Conservation (phyloP, 352 stramenopile species). For the Globisporangium parvum region DNA sequence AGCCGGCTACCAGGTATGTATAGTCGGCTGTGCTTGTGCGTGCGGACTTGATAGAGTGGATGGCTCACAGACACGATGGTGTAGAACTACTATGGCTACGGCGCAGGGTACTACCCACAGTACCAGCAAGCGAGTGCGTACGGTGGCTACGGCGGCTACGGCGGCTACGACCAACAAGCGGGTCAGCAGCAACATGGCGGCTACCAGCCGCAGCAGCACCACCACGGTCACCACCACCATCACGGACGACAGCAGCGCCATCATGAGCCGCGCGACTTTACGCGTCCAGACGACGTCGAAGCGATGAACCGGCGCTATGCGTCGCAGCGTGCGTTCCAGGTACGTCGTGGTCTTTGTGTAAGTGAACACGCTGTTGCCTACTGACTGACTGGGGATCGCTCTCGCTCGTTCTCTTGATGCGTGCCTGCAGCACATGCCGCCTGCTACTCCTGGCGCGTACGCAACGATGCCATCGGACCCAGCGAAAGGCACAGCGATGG, state of each 20-base stretch:
- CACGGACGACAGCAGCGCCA: constrained; percentile 23
- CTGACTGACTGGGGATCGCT: too few relatives aligned
- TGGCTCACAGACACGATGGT: neutral
- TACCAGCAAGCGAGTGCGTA: constrained; percentile 35
- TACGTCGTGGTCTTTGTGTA: constrained; percentile 13
- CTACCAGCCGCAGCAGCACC: constrained; percentile 31
- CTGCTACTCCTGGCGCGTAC: constrained; percentile 52
- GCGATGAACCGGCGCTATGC: constrained; percentile 76
- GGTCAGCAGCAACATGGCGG: constrained; percentile 31
- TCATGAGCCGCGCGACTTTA: constrained; percentile 65
- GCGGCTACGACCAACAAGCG: constrained; percentile 38
- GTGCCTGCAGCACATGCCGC: constrained; percentile 56
- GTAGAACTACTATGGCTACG: constrained; percentile 61
- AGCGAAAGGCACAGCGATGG: constrained; percentile 70
- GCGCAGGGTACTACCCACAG: constrained; percentile 49
- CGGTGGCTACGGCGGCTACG: constrained; percentile 39
- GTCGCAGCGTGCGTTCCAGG: constrained; percentile 74
- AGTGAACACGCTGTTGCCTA: constrained; percentile 4
- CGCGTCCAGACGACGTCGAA: constrained; percentile 62
- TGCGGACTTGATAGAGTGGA: neutral
- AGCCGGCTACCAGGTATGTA: constrained; percentile 21
- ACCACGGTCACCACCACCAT: constrained; percentile 23
- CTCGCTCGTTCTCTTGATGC: neutral
- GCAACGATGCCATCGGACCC: constrained; percentile 61
- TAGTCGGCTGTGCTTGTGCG: constrained; percentile 5